These are phyloP conservation scores for Trichoderma gamsii DNA, from an alignment of 495 filamentous ascomycete genomes.

Conservation along the genomic window DNA sequence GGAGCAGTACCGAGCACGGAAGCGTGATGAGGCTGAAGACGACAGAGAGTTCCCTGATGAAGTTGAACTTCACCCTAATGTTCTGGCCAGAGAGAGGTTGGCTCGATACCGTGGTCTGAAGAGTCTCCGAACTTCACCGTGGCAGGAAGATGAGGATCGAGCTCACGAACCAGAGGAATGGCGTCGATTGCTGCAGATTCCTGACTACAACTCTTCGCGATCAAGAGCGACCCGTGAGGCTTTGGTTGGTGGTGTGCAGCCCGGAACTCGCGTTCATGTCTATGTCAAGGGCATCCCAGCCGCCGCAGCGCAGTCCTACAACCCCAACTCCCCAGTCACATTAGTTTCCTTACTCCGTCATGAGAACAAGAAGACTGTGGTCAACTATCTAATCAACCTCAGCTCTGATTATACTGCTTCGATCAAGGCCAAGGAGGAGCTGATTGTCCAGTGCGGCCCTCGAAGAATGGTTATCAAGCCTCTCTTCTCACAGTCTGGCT, in stretches of 20 bases:
- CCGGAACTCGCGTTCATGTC: conserved; percentile 75
- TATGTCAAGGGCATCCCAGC: conserved; percentile 69
- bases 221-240: conserved; percentile 71
- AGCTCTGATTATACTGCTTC: conserved; percentile 63
- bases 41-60: conserved; percentile 96
- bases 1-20: conserved; percentile 68
- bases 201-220: conserved; percentile 75
- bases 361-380: conserved; percentile 84
- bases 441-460: conserved; percentile 83
- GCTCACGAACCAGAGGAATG: conserved; percentile 85
- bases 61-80: conserved; percentile 86
- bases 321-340: conserved; percentile 53
- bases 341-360: conserved; percentile 84
- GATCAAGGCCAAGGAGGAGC: conserved; percentile 80
- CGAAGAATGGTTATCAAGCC: conserved; percentile 82
- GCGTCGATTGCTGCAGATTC: conserved; percentile 73
- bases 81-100: conserved; percentile 76
- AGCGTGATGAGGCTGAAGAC: conserved; percentile 72
- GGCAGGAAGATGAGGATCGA: conserved; percentile 82
- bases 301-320: conserved; percentile 47
- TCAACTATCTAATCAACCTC: conserved; percentile 81
- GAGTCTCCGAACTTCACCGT: conserved; percentile 74
- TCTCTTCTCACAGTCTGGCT: conserved; percentile 75
- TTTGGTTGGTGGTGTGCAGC: conserved; percentile 73
- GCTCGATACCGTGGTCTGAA: conserved; percentile 84